These are phyloP conservation scores for Scytalidium lignicola DNA, from an alignment of 2,329 filamentous ascomycete genomes.

Conservation along the genomic window DNA sequence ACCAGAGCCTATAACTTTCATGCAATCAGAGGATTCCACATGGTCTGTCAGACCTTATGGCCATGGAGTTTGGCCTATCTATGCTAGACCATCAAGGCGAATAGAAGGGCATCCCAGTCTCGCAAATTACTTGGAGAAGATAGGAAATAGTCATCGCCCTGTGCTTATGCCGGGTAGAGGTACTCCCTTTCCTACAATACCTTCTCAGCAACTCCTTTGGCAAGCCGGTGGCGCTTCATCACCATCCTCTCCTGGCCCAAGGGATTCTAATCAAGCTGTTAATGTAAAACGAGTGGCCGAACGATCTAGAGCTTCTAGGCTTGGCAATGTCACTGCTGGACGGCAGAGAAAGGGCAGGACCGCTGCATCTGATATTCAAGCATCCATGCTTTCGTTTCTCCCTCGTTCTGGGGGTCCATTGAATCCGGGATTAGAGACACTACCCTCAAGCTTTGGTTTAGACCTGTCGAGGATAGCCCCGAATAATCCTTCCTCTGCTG, in stretches of 20 bases:
- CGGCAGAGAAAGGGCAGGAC: not conserved
- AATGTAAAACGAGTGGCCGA: not conserved
- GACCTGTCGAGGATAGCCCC: not conserved
- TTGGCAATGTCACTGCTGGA: not conserved
- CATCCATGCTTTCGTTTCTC: not conserved
- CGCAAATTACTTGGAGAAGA: conserved; percentile 14
- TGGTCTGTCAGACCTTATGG: conserved; percentile 26
- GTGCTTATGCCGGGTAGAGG: conserved; percentile 16
- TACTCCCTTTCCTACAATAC: conserved; percentile 10
- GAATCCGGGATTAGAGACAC: conserved; percentile 22
- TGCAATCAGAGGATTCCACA: conserved; percentile 21
- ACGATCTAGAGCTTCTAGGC: not conserved
- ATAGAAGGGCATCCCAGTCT: conserved; percentile 14
- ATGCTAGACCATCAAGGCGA: conserved; percentile 18
- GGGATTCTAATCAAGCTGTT: not conserved
- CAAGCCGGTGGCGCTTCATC: not conserved
- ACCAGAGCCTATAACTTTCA: conserved; percentile 25
- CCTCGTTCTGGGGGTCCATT: not conserved
- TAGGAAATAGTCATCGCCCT: conserved; percentile 19
- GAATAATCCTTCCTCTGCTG: not conserved
- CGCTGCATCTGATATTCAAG: not conserved
- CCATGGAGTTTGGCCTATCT: conserved; percentile 26
- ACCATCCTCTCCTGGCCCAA: not conserved
- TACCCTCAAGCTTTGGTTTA: conserved; percentile 12
- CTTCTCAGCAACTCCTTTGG: conserved; percentile 11